phyloP scores from a whole-genome alignment of 2,329 filamentous ascomycete species.

The Xylariomycetidae sp. region DNA sequence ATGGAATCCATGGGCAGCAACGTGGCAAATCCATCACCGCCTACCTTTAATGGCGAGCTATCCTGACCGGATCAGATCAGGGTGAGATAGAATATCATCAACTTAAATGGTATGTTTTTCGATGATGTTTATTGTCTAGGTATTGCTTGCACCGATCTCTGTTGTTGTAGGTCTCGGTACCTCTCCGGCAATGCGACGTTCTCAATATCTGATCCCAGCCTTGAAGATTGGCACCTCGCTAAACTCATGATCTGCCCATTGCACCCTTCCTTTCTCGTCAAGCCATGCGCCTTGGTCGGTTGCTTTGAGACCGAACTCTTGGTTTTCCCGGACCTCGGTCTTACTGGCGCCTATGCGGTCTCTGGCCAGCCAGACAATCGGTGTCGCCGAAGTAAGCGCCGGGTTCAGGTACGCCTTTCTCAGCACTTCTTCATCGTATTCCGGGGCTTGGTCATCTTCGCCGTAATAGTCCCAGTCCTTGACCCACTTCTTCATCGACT shows the following conservation, averaged over 20 bases:
- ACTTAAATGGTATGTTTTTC: too few relatives aligned
- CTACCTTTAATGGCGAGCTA: too few relatives aligned
- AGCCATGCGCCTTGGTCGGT: slow-evolving; percentile 57
- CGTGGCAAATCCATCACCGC: too few relatives aligned
- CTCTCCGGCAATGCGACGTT: not conserved
- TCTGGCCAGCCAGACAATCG: slow-evolving; percentile 60
- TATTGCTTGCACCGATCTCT: too few relatives aligned
- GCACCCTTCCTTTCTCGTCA: slow-evolving; percentile 44
- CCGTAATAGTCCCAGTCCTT: slow-evolving; percentile 13
- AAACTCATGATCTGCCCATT: slow-evolving; percentile 18
- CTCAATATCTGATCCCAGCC: slow-evolving; percentile 15
- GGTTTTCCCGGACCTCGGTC: slow-evolving; percentile 55
- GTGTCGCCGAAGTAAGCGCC: slow-evolving; percentile 34
- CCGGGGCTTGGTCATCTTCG: slow-evolving; percentile 12
- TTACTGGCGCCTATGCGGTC: slow-evolving; percentile 53
- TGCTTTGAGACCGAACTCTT: slow-evolving; percentile 54
- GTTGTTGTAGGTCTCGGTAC: too few relatives aligned
- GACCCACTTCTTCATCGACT: slow-evolving; percentile 21
- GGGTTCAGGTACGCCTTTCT: slow-evolving; percentile 25
- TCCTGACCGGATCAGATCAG: too few relatives aligned
- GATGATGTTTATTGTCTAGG: too few relatives aligned
- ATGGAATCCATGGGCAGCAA: too few relatives aligned
- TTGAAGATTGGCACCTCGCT: slow-evolving; percentile 24
- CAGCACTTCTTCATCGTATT: slow-evolving; percentile 24
- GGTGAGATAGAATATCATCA: too few relatives aligned